Evolutionary conservation across 441 rosid species (phyloP).

Genomic region (Flueggea neowawraea): DNA sequence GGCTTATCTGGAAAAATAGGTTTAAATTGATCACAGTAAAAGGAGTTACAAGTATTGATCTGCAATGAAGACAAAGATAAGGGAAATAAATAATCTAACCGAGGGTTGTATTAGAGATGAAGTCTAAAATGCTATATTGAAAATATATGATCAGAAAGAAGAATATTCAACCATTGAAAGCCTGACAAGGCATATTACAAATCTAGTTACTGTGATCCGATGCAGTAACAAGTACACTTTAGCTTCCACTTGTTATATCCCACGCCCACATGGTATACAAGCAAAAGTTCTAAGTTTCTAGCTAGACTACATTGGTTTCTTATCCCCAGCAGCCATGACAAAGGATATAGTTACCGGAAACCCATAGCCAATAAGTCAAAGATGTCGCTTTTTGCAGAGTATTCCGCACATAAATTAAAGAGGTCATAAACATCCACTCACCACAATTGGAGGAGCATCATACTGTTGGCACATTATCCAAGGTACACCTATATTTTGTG

Average conservation of each 20-base stretch:
- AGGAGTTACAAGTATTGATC: constrained; percentile 91
- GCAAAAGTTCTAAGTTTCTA: background rate
- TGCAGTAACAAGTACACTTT: background rate
- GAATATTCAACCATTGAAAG: background rate
- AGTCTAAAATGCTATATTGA: too few species aligned
- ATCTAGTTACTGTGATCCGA: background rate
- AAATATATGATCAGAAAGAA: too few species aligned
- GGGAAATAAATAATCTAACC: background rate
- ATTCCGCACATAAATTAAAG: background rate
- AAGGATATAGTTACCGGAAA: background rate
- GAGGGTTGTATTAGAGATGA: too few species aligned
- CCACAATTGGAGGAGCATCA: constrained; percentile 87
- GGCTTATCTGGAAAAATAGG: constrained; percentile 85
- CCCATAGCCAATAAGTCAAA: background rate
- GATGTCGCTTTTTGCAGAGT: background rate
- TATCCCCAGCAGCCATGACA: background rate
- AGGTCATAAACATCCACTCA: constrained; percentile 27
- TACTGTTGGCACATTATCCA: constrained; percentile 97
- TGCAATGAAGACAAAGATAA: constrained; percentile 33
- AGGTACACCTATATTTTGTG: constrained; percentile 85
- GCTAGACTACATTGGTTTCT: background rate
- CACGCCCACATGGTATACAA: background rate
- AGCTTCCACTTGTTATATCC: background rate
- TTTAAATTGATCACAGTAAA: constrained; percentile 85
- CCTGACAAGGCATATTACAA: background rate